Percentiles rank a stretch among this genome's conserved stretches.
These are phyloP conservation scores for Rhizopogon hawkerae DNA, from an alignment of 1,284 basidiomycete species.

Conservation along the genomic window DNA sequence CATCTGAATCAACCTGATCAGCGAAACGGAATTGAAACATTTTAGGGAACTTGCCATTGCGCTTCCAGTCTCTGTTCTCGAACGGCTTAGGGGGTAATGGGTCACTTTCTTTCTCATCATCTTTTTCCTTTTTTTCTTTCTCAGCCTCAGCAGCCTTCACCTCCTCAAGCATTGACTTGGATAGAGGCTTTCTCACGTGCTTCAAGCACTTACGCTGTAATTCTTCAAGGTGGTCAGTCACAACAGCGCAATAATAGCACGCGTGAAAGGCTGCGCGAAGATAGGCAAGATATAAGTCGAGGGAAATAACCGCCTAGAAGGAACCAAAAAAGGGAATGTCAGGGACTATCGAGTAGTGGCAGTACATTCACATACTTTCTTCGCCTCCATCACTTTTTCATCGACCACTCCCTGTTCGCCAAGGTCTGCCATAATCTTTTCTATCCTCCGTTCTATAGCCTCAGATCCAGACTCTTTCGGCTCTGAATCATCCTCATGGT, in stretches of 20 bases:
- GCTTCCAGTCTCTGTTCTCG: constrained; percentile 55
- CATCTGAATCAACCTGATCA: constrained; percentile 42
- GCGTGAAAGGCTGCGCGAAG: constrained; percentile 79
- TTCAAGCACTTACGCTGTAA: constrained; percentile 88
- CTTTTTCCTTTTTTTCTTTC: constrained; percentile 32
- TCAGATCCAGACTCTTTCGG: constrained; percentile 55
- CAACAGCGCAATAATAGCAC: constrained; percentile 93
- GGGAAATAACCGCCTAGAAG: constrained; percentile 56
- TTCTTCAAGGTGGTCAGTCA: constrained; percentile 88
- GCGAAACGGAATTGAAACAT: constrained; percentile 11
- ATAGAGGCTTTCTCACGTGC: constrained; percentile 73
- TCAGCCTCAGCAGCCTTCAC: constrained; percentile 39
- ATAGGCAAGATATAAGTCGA: constrained; percentile 82
- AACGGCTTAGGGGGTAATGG: constrained; percentile 13
- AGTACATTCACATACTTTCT: constrained; percentile 45
- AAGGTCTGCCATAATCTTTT: constrained; percentile 62
- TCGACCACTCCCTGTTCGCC: constrained; percentile 54
- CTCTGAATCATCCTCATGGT: constrained; percentile 47
- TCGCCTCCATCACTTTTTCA: constrained; percentile 53
- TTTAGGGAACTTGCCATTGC: constrained; percentile 45
- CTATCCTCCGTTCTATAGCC: constrained; percentile 66
- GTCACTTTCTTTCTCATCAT: constrained; percentile 28
- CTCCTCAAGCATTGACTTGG: constrained; percentile 50
- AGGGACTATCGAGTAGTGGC: constrained; percentile 10
- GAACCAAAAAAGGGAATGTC: constrained; percentile 14